These are phyloP conservation scores for Micromonas commoda DNA, from an alignment of 139 green algal genomes.

Conservation along the genomic window DNA sequence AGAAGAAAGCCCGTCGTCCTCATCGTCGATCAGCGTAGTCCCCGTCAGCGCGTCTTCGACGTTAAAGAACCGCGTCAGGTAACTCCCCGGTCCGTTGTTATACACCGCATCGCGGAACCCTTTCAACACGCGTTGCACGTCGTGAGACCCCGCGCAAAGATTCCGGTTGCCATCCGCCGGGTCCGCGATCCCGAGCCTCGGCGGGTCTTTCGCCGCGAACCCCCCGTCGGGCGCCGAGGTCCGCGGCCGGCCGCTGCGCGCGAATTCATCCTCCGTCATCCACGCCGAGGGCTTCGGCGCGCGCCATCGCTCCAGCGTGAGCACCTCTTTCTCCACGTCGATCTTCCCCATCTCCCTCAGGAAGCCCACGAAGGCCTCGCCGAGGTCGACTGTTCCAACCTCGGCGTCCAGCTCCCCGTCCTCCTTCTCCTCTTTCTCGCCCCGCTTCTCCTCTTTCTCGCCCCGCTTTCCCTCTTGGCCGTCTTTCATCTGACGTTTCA, in stretches of 20 bases:
- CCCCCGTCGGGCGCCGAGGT: neutral
- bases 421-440: neutral
- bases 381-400: neutral
- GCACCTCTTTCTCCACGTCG: neutral
- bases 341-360: neutral
- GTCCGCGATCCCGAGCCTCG: too few relatives aligned
- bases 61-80: too few relatives aligned
- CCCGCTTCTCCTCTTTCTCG: neutral
- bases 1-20: too few relatives aligned
- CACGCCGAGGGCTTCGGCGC: neutral
- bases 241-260: too few relatives aligned
- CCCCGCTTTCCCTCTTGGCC: neutral
- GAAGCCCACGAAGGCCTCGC: neutral
- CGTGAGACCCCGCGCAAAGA: too few relatives aligned
- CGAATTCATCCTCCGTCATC: neutral
- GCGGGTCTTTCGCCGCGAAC: too few relatives aligned
- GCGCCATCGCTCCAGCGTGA: neutral
- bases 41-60: too few relatives aligned
- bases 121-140: too few relatives aligned
- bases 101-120: too few relatives aligned
- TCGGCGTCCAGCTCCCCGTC: neutral
- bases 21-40: too few relatives aligned
- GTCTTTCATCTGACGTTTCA: neutral
- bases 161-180: too few relatives aligned
- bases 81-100: too few relatives aligned